Evolutionary conservation across 2,329 filamentous ascomycete genomes (phyloP).

Genomic region (Aspergillus pseudoterreus): DNA sequence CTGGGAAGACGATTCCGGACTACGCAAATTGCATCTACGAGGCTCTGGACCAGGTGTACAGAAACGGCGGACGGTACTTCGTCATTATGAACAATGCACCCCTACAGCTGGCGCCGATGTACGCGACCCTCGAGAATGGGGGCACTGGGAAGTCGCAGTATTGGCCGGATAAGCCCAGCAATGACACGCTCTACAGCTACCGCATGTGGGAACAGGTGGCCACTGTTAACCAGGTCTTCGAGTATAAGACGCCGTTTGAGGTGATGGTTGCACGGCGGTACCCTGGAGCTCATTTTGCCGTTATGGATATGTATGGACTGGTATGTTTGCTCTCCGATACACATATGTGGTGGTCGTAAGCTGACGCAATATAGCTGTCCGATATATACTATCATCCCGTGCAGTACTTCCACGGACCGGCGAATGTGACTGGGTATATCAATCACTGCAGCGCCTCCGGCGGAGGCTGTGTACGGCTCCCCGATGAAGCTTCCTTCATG

Average conservation of each 20-base stretch:
- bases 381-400: slow-evolving; percentile 63
- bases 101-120: slow-evolving; percentile 64
- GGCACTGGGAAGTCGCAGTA: slow-evolving; percentile 44
- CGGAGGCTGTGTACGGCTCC: slow-evolving; percentile 38
- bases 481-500: slow-evolving; percentile 51
- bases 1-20: slow-evolving; percentile 58
- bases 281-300: slow-evolving; percentile 56
- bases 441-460: slow-evolving; percentile 50
- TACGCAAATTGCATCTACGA: slow-evolving; percentile 67
- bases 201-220: slow-evolving; percentile 52
- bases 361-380: slow-evolving; percentile 9
- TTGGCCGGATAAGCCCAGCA: slow-evolving; percentile 47
- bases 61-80: slow-evolving; percentile 64
- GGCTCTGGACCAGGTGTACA: slow-evolving; percentile 61
- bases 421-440: slow-evolving; percentile 59
- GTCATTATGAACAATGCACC: slow-evolving; percentile 68
- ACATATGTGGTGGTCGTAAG: neutral
- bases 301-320: slow-evolving; percentile 65
- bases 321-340: slow-evolving; percentile 27
- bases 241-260: slow-evolving; percentile 50
- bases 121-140: slow-evolving; percentile 50
- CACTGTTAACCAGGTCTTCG: slow-evolving; percentile 50
- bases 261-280: slow-evolving; percentile 41
- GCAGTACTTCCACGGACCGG: slow-evolving; percentile 61
- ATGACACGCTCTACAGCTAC: slow-evolving; percentile 48